Evolutionary conservation across 345 rosid species (phyloP).

Genomic region (Arabidopsis thaliana): DNA sequence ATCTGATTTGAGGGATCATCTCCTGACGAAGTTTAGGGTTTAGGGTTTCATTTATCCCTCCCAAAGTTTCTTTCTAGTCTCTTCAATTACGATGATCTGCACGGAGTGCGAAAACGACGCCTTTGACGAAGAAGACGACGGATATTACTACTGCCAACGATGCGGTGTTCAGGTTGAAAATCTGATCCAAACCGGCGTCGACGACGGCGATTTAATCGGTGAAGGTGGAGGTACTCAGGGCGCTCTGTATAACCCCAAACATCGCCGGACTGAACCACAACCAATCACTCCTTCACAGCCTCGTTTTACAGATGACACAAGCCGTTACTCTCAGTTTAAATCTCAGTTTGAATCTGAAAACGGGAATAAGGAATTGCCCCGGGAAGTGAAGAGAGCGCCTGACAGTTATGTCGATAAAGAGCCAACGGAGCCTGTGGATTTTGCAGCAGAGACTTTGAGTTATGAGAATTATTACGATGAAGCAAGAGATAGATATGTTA

Average conservation of each 20-base stretch:
- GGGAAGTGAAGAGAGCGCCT: constrained; percentile 33
- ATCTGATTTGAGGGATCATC: too few relatives aligned
- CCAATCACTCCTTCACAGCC: constrained; percentile 38
- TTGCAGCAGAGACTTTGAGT: constrained; percentile 46
- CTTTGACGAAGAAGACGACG: constrained; percentile 55
- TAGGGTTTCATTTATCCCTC: too few relatives aligned
- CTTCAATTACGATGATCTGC: constrained; percentile 43
- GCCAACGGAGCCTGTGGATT: constrained; percentile 60
- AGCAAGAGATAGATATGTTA: constrained; percentile 69
- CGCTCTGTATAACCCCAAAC: constrained; percentile 48
- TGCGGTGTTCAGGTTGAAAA: constrained; percentile 57
- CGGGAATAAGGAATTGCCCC: not conserved
- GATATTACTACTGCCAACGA: constrained; percentile 59
- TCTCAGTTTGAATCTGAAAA: constrained; percentile 35
- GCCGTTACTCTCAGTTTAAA: constrained; percentile 54
- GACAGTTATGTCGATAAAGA: constrained; percentile 33
- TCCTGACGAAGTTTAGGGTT: too few relatives aligned
- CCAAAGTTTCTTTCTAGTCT: too few relatives aligned
- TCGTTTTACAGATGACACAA: constrained; percentile 16
- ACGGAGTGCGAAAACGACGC: constrained; percentile 55
- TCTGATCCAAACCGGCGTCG: constrained; percentile 63
- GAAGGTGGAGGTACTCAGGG: constrained; percentile 51
- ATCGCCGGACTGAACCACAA: constrained; percentile 41
- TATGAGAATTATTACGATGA: constrained; percentile 67
- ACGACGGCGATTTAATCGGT: constrained; percentile 61